Conservation (phyloP, 331 rosid species). For the Ulmus americana region DNA sequence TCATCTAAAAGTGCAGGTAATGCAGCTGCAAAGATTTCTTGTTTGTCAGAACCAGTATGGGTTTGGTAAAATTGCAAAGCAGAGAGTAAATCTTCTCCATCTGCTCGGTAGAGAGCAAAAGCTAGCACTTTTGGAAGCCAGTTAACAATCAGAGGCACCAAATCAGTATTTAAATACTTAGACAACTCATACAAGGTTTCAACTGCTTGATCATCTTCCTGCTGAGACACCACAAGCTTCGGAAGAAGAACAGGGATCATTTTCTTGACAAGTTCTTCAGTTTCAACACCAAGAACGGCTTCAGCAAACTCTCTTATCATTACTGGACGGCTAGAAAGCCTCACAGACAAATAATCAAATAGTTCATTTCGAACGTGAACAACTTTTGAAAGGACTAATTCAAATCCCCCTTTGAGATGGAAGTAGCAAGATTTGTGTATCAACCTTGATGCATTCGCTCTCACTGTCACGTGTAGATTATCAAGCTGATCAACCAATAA, state of each 20-base stretch:
- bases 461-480: slow-evolving; percentile 54
- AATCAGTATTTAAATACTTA: slow-evolving; percentile 59
- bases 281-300: slow-evolving; percentile 76
- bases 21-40: slow-evolving; percentile 80
- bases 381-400: slow-evolving; percentile 51
- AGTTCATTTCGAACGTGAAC: slow-evolving; percentile 67
- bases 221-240: slow-evolving; percentile 83
- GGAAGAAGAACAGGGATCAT: slow-evolving; percentile 92
- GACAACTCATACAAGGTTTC: slow-evolving; percentile 65
- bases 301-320: slow-evolving; percentile 86
- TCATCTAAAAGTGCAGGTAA: slow-evolving; percentile 79
- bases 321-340: slow-evolving; percentile 54
- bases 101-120: slow-evolving; percentile 69
- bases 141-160: slow-evolving; percentile 50
- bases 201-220: slow-evolving; percentile 60
- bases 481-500: slow-evolving; percentile 89
- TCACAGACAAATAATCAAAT: slow-evolving; percentile 63
- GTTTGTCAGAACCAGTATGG: slow-evolving; percentile 62
- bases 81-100: slow-evolving; percentile 49
- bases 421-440: slow-evolving; percentile 60
- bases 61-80: slow-evolving; percentile 77
- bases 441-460: slow-evolving; percentile 72
- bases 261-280: slow-evolving; percentile 59
- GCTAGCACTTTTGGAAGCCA: slow-evolving; percentile 96
- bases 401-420: slow-evolving; percentile 70